Evolutionary conservation across 2,329 filamentous ascomycete species (phyloP), one percentile per base, ranked within the genome.

Genomic region (Cadophora sp.): DNA sequence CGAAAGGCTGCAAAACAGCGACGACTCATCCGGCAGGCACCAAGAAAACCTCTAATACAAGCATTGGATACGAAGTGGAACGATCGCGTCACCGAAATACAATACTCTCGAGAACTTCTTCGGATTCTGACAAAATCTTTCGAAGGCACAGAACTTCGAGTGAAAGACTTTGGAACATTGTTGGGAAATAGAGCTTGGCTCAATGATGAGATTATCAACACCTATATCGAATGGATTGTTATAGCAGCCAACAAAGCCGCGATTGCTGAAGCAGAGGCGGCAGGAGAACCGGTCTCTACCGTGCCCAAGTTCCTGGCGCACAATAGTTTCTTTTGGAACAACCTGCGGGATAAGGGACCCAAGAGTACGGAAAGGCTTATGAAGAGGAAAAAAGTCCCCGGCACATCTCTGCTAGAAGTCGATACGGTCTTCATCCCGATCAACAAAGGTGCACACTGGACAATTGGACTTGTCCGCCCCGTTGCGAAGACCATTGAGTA

Each of bases 161-260:
- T 81, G 1, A 85, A 87, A 63, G 90, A 92, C 75, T 90, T 93
- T 73, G 81, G 80, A n/a, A 90, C 85, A 58, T 79, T 94, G 8
- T 82, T 90, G 19, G 81, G 82, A 22, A 77, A 81, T 9, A 82
- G 79, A 0, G 83, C 82, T 31, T 95, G 92, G 92, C 84, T 95
- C 7, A 94, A 94, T 71, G 92, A 94, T 77, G 89, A 92, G 73
- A 87, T 91, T 62, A 87, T 95, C 73, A 92, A 93, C 73, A 86
- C 87, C 16, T 87, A 87, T 59, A 82, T 93, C 29, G 79, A 84
- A 31, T 86, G 87, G 75, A 80, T 93, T 16, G 87, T 89, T 59
- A 81, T 83, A 19, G 84, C 84, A 61, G 80, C 89, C 74, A 91
- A 91, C 75, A 80, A 84, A 37, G 84, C 83, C 31, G 88, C 88